Evolutionary conservation across 768 basidiomycete genomes (phyloP).

Genomic region (Collybia nuda): DNA sequence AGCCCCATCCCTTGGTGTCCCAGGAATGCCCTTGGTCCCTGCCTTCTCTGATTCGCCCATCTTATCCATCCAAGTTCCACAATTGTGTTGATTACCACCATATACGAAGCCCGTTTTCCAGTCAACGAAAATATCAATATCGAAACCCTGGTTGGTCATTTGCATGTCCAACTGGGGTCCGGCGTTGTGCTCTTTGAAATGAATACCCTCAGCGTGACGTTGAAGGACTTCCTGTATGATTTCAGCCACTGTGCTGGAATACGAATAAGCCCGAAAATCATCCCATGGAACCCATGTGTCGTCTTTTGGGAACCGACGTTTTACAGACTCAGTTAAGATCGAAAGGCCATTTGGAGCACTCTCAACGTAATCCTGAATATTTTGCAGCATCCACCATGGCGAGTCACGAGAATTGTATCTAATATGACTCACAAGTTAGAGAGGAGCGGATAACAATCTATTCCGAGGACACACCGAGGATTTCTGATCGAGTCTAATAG

Average conservation of each 20-base stretch:
- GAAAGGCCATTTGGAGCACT: conserved; percentile 83
- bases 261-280: conserved; percentile 78
- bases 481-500: conserved; percentile 84
- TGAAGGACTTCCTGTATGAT: conserved; percentile 96
- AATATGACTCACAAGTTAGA: background rate
- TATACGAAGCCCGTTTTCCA: conserved; percentile 91
- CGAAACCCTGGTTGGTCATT: conserved; percentile 91
- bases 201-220: conserved; percentile 88
- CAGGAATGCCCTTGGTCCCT: conserved; percentile 93
- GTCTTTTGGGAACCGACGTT: conserved; percentile 92
- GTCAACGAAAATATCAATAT: conserved; percentile 92
- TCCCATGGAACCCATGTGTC: conserved; percentile 95
- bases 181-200: conserved; percentile 95
- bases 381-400: conserved; percentile 99
- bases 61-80: conserved; percentile 98
- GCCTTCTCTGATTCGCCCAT: conserved; percentile 94
- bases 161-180: conserved; percentile 97
- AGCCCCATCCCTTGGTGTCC: conserved; percentile 93
- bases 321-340: conserved; percentile 78
- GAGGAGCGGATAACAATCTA: background rate
- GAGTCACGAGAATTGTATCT: conserved; percentile 97
- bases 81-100: conserved; percentile 85
- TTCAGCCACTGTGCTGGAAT: conserved; percentile 85
- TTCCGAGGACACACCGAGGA: conserved; percentile 58
- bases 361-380: conserved; percentile 90